Percentiles rank a stretch among this genome's conserved stretches.
These are phyloP conservation scores for Rhodotorula sp. DNA, from an alignment of 1,284 basidiomycete genomes.

Conservation along the genomic window DNA sequence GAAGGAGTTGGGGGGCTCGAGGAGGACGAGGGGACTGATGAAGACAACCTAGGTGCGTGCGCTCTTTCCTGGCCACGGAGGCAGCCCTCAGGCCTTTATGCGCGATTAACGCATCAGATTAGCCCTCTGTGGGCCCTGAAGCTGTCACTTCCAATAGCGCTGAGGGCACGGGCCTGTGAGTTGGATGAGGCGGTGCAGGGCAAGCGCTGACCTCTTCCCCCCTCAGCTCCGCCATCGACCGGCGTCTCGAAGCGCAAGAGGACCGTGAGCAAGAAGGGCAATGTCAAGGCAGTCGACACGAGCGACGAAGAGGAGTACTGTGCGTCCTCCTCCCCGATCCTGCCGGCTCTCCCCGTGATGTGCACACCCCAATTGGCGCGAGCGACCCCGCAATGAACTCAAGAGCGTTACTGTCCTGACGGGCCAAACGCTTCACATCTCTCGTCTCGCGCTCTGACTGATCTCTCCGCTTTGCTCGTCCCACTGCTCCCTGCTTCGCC, in stretches of 20 bases:
- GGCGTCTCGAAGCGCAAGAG: neutral
- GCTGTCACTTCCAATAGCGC: neutral
- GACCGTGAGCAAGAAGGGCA: neutral
- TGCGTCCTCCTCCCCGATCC: neutral
- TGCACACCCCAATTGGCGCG: neutral
- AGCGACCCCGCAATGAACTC: neutral
- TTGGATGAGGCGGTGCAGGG: no score
- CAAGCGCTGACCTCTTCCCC: neutral
- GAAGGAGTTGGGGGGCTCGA: no score
- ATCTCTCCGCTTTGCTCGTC: no score
- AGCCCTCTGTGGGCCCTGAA: no score
- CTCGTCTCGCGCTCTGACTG: neutral
- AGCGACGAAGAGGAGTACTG: constrained; percentile 23
- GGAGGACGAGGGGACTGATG: neutral
- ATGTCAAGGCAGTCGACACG: constrained; percentile 12
- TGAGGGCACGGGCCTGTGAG: no score
- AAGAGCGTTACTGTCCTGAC: neutral
- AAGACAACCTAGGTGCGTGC: neutral
- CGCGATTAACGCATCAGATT: no score
- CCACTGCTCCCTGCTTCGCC: no score
- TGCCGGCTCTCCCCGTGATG: neutral
- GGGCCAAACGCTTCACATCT: neutral
- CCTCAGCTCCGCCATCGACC: neutral
- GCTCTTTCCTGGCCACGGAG: neutral
- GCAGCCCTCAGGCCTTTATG: no score